Conservation (phyloP, 2,329 filamentous ascomycete genomes). For the Orbilia oligospora region DNA sequence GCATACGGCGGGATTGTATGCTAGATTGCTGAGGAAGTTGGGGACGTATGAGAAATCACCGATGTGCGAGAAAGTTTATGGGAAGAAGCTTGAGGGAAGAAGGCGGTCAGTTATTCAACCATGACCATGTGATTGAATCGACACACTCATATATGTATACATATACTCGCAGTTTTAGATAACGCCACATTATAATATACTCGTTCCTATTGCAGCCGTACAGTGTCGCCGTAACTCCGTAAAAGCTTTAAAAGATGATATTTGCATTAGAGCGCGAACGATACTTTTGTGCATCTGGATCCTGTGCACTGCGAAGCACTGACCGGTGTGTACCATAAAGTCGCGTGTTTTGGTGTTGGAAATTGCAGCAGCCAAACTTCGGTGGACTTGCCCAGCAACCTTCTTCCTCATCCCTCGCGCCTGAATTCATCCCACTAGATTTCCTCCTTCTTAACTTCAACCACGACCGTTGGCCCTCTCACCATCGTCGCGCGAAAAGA, state of each 20-base stretch:
- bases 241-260: not conserved
- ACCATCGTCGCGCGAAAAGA: slow-evolving; percentile 37
- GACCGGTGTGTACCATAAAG: not conserved
- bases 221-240: not conserved
- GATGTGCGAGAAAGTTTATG: slow-evolving; percentile 42
- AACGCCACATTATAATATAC: not conserved
- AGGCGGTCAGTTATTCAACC: not conserved
- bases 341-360: slow-evolving; percentile 58
- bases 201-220: not conserved
- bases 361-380: slow-evolving; percentile 31
- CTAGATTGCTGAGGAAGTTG: slow-evolving; percentile 36
- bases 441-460: slow-evolving; percentile 6
- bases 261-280: not conserved
- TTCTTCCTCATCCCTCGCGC: slow-evolving; percentile 33
- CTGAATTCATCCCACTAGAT: slow-evolving; percentile 9
- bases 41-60: slow-evolving; percentile 46
- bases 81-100: slow-evolving; percentile 21
- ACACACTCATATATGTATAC: not conserved
- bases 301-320: not conserved
- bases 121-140: too few relatives aligned
- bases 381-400: not conserved
- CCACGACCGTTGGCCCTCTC: slow-evolving; percentile 10
- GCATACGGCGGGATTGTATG: slow-evolving; percentile 52
- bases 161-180: not conserved
- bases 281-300: not conserved